Percentiles rank a stretch among this genome's conserved stretches.
These are phyloP conservation scores for Termitomyces sp. DNA, from an alignment of 768 basidiomycete species.

Conservation along the genomic window DNA sequence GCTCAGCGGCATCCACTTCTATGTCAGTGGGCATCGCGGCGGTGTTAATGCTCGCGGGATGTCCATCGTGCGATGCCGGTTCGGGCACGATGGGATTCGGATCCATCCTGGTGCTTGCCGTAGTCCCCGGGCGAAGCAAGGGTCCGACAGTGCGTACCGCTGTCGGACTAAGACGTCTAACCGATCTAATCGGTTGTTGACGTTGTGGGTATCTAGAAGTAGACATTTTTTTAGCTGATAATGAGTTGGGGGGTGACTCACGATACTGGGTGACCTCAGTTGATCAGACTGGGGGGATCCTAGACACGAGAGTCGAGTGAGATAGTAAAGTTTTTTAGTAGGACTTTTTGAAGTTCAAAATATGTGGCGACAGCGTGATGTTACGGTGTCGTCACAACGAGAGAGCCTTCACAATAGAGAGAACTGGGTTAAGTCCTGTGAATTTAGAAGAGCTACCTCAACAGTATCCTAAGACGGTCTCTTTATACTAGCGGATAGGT, in stretches of 20 bases:
- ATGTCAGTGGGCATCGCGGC: not conserved
- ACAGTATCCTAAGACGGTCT: no score
- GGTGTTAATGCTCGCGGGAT: no score
- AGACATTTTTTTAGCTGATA: not conserved
- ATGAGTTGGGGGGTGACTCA: not conserved
- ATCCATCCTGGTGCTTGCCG: no score
- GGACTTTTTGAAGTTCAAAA: conserved; percentile 2
- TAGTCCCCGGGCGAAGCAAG: no score
- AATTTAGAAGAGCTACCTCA: no score
- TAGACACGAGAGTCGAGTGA: not conserved
- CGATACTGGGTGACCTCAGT: not conserved
- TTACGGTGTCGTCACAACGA: not conserved
- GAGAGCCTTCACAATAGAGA: no score
- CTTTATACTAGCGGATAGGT: no score
- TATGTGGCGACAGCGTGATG: no score
- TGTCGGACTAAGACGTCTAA: not conserved
- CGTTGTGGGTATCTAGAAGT: not conserved
- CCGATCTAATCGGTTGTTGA: not conserved
- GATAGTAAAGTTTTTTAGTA: not conserved
- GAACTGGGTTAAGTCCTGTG: no score
- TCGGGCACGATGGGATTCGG: no score
- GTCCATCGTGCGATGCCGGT: no score
- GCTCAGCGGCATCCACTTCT: not conserved
- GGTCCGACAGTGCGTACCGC: not conserved
- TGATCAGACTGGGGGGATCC: not conserved